Conservation (phyloP, 1,284 basidiomycete species). For the Ceratorhiza oryzae-sativae region DNA sequence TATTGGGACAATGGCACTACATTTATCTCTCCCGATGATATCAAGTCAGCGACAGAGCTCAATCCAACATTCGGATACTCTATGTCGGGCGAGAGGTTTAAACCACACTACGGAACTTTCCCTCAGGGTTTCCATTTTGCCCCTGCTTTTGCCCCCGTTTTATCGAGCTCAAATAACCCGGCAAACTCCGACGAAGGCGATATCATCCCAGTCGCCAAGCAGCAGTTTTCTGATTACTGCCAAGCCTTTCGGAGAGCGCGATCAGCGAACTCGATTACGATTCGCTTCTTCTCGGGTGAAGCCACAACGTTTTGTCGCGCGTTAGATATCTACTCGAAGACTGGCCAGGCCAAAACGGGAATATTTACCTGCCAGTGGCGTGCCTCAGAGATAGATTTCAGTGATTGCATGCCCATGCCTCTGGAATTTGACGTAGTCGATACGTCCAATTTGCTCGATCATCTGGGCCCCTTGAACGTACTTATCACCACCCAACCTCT, state of each 20-base stretch:
- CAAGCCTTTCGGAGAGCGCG: conserved; percentile 47
- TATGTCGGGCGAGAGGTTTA: conserved; percentile 53
- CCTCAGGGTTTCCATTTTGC: conserved; percentile 61
- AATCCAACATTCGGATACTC: conserved; percentile 62
- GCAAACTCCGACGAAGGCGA: conserved; percentile 20
- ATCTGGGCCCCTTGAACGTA: conserved; percentile 48
- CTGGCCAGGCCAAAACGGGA: background rate
- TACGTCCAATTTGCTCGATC: conserved; percentile 62
- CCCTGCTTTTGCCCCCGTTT: conserved; percentile 48
- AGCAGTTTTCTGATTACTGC: conserved; percentile 54
- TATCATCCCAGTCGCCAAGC: conserved; percentile 49
- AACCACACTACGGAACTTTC: conserved; percentile 57
- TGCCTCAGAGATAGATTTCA: conserved; percentile 51
- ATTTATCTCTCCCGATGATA: conserved; percentile 47
- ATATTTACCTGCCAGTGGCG: conserved; percentile 53
- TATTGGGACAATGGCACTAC: conserved; percentile 59
- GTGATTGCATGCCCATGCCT: conserved; percentile 46
- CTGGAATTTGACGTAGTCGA: conserved; percentile 61
- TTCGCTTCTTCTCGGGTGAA: conserved; percentile 22
- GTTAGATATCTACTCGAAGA: background rate
- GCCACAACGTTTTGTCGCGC: background rate
- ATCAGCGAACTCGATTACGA: background rate
- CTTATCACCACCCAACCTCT: conserved; percentile 15
- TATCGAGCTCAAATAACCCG: conserved; percentile 40
- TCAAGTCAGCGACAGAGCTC: conserved; percentile 49